Evolutionary conservation across 2,329 filamentous ascomycete species (phyloP), one percentile per base, ranked within the genome.

Genomic region (Amauroascus niger): DNA sequence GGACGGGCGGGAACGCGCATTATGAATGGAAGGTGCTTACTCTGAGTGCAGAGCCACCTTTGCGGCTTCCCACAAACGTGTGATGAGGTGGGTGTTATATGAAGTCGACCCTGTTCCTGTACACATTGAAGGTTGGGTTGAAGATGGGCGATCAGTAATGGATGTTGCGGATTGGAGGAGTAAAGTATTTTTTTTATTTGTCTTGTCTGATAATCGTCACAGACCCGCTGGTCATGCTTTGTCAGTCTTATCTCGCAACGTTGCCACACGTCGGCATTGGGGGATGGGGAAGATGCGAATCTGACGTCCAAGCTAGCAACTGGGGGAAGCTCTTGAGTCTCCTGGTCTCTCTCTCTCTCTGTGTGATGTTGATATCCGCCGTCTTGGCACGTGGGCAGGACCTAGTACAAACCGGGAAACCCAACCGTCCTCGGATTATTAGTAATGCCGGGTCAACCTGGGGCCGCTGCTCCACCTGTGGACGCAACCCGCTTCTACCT

Each of bases 341-440:
- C n/a, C n/a, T n/a, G n/a, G n/a, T n/a, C n/a, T n/a, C n/a, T n/a
- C n/a, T n/a, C 48, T 50, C 48, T 49, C 47, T 22, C 16, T 20
- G n/a, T n/a, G n/a, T 20, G 48, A 43, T 41, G 48, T 50, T 43
- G 48, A 50, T 32, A 43, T 43, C n/a, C 24, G 48, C 26, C 35
- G 48, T 43, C 48, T 49, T 49, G 48, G 48, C 48, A 22, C 13
- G 48, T 49, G 47, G 47, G n/a, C n/a, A n/a, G n/a, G n/a, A n/a
- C n/a, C n/a, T 33, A 16, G 47, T 49, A 22, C 33, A 49, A 49
- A 49, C 45, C 35, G 28, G 33, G 47, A 49, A 41, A 11, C 18
- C 33, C 30, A 28, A 50, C 37, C 48, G 40, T 14, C 8, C 48
- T 37, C 48, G 48, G 35, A 43, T 43, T 6, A 50, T 43, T n/a